Percentiles rank a stretch among this genome's conserved stretches.
phyloP scores from a whole-genome alignment of 345 rosid species.

The Zanthoxylum bungeanum region DNA sequence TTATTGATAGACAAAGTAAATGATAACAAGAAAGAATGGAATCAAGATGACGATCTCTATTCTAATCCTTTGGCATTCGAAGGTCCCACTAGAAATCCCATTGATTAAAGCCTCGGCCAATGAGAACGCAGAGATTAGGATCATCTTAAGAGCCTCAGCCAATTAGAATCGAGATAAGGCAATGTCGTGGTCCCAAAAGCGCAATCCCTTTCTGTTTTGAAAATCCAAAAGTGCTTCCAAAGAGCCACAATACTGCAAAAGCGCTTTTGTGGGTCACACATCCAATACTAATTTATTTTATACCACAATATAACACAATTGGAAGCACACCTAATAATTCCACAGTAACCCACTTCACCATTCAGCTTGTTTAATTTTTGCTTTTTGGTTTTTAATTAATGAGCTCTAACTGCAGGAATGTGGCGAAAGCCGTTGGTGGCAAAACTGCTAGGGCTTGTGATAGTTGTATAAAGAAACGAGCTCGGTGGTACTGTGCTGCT shows the following conservation, averaged over 20 bases:
- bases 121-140: slow-evolving; percentile 38
- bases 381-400: slow-evolving; percentile 9
- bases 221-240: slow-evolving; percentile 32
- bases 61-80: neutral
- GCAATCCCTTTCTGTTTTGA: neutral
- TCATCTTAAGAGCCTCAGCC: slow-evolving; percentile 42
- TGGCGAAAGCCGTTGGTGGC: slow-evolving; percentile 67
- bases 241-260: slow-evolving; percentile 17
- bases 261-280: slow-evolving; percentile 25
- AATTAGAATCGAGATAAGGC: slow-evolving; percentile 75
- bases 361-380: neutral
- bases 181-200: slow-evolving; percentile 39
- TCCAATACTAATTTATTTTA: neutral
- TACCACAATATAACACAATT: too few relatives aligned
- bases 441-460: slow-evolving; percentile 91
- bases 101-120: slow-evolving; percentile 47
- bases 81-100: slow-evolving; percentile 47
- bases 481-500: slow-evolving; percentile 92
- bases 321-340: too few relatives aligned
- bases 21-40: neutral
- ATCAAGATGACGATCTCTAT: too few relatives aligned
- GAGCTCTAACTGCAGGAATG: slow-evolving; percentile 44
- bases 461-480: slow-evolving; percentile 67
- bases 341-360: neutral
- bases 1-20: neutral